Evolutionary conservation across 805 yeast species (phyloP).

Genomic region (Candida railenensis): DNA sequence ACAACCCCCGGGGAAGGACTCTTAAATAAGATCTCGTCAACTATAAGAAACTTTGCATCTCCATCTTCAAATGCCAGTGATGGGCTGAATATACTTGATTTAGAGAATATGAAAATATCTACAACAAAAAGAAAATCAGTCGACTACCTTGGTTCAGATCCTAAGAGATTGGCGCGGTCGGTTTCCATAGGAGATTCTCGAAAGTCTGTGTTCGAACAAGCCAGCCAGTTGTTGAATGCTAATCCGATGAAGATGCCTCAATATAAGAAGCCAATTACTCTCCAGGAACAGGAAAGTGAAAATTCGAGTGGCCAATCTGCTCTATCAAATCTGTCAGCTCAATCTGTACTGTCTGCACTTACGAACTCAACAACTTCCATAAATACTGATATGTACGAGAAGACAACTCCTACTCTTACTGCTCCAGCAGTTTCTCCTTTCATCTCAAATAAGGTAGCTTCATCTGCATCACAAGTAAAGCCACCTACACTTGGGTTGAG

Average conservation of each 20-base stretch:
- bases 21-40: background rate
- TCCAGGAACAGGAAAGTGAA: background rate
- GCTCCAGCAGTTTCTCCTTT: slow-evolving; percentile 23
- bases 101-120: background rate
- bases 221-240: background rate
- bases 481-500: slow-evolving; percentile 17
- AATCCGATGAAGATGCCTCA: slow-evolving; percentile 23
- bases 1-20: background rate
- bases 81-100: background rate
- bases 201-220: background rate
- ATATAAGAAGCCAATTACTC: slow-evolving; percentile 17
- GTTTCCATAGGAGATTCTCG: slow-evolving; percentile 2
- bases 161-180: slow-evolving; percentile 1
- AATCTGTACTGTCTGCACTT: background rate
- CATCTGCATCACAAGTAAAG: slow-evolving; percentile 6
- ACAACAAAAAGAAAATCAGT: slow-evolving; percentile 2
- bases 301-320: too few relatives aligned
- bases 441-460: slow-evolving; percentile 23
- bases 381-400: slow-evolving; percentile 6
- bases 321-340: too few relatives aligned
- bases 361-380: background rate
- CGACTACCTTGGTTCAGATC: background rate
- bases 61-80: background rate
- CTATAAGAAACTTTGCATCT: background rate
- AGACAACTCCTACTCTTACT: slow-evolving; percentile 17